Evolutionary conservation across 2,329 filamentous ascomycete species (phyloP).

Genomic region (Pseudogymnoascus sp.): DNA sequence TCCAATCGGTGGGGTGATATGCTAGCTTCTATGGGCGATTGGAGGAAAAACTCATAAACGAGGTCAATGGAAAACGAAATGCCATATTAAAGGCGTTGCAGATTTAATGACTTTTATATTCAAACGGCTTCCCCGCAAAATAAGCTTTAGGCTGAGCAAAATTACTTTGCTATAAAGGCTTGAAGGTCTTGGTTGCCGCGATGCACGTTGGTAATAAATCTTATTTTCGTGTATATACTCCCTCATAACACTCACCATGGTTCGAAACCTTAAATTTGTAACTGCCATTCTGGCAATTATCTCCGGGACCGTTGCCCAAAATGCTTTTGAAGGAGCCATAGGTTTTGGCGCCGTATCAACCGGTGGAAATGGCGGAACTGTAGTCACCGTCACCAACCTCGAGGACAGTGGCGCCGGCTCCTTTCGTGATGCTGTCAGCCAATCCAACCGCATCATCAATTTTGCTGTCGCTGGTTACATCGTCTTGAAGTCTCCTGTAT

Average conservation of each 20-base stretch:
- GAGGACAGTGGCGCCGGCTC: slow-evolving; percentile 40
- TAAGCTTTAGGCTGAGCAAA: slow-evolving; percentile 1
- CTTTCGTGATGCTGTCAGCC: slow-evolving; percentile 41
- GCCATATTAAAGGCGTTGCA: slow-evolving; percentile 1
- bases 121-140: not conserved
- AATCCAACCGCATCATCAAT: slow-evolving; percentile 37
- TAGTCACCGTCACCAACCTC: slow-evolving; percentile 40
- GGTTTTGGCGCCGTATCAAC: slow-evolving; percentile 41
- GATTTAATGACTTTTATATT: not conserved
- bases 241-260: not conserved
- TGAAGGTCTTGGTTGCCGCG: not conserved
- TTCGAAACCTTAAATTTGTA: not conserved
- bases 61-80: not conserved
- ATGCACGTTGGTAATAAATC: not conserved
- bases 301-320: not conserved
- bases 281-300: not conserved
- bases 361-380: slow-evolving; percentile 37
- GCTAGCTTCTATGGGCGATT: not conserved
- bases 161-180: not conserved
- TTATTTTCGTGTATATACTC: not conserved
- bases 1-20: not conserved
- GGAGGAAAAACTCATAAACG: slow-evolving; percentile 2
- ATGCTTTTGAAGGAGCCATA: slow-evolving; percentile 41
- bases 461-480: slow-evolving; percentile 42
- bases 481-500: slow-evolving; percentile 36